Percentiles rank a stretch among this genome's conserved stretches.
phyloP scores from a whole-genome alignment of 768 basidiomycete genomes.

The Kwoniella mangroviensis region DNA sequence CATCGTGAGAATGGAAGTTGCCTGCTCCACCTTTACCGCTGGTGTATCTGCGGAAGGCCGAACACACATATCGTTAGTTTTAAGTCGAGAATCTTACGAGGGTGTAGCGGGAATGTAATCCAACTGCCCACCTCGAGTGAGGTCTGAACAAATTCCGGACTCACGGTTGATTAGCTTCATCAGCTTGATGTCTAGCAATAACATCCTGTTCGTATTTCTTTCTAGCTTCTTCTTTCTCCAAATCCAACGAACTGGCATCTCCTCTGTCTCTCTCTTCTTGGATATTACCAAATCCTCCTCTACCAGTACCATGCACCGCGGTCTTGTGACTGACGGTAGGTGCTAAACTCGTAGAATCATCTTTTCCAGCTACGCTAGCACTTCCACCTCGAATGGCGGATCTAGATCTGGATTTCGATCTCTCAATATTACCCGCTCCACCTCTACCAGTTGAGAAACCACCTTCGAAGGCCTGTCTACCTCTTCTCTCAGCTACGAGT shows the following conservation, averaged over 20 bases:
- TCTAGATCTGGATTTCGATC: slow-evolving; percentile 38
- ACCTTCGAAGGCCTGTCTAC: slow-evolving; percentile 43
- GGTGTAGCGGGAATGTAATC: too few species aligned
- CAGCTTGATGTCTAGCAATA: slow-evolving; percentile 38
- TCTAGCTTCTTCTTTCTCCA: slow-evolving; percentile 44
- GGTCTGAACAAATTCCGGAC: too few species aligned
- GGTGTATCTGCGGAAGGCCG: neutral
- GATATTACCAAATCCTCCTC: slow-evolving; percentile 57
- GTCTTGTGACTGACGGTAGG: slow-evolving; percentile 24
- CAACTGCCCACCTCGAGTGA: too few species aligned
- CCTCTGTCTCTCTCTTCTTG: slow-evolving; percentile 26
- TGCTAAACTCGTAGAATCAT: slow-evolving; percentile 16
- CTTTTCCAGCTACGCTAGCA: slow-evolving; percentile 9
- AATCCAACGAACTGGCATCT: slow-evolving; percentile 31
- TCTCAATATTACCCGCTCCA: slow-evolving; percentile 55
- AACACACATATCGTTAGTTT: neutral
- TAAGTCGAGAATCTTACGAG: too few species aligned
- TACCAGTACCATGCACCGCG: slow-evolving; percentile 28
- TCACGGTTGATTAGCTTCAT: slow-evolving; percentile 43
- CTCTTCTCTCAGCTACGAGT: slow-evolving; percentile 45
- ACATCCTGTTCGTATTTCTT: slow-evolving; percentile 46
- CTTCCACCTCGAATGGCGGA: slow-evolving; percentile 26
- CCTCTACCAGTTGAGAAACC: slow-evolving; percentile 56
- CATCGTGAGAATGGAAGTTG: slow-evolving; percentile 33
- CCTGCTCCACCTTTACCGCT: slow-evolving; percentile 26